These are phyloP conservation scores for Brasilioporus rufonigricans DNA, from an alignment of 768 basidiomycete genomes.

Conservation along the genomic window DNA sequence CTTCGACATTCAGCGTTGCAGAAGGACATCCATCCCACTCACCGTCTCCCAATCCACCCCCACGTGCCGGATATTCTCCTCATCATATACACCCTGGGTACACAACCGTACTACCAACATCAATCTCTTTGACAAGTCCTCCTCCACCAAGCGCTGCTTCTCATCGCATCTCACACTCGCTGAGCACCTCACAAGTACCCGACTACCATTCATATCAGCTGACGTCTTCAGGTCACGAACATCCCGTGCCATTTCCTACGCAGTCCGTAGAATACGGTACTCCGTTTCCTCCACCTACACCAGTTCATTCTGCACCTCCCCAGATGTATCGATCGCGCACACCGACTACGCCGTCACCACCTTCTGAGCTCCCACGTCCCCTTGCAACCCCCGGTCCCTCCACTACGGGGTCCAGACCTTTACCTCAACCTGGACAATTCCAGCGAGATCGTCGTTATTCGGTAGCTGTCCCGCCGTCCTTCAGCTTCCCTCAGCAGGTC, in stretches of 20 bases:
- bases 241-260: slow-evolving; percentile 20
- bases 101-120: slow-evolving; percentile 7
- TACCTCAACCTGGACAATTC: slow-evolving; percentile 31
- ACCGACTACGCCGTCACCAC: slow-evolving; percentile 24
- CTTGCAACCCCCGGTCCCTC: background rate
- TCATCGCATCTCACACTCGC: slow-evolving; percentile 27
- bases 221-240: slow-evolving; percentile 20
- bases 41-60: slow-evolving; percentile 19
- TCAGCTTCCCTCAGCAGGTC: slow-evolving; percentile 30
- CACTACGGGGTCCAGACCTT: slow-evolving; percentile 27
- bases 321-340: slow-evolving; percentile 21
- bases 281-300: slow-evolving; percentile 21
- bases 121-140: slow-evolving; percentile 3
- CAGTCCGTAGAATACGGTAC: slow-evolving; percentile 24
- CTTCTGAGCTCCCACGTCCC: slow-evolving; percentile 17
- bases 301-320: slow-evolving; percentile 24
- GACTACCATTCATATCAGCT: slow-evolving; percentile 26
- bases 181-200: slow-evolving; percentile 27
- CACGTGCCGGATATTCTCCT: slow-evolving; percentile 18
- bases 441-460: slow-evolving; percentile 33
- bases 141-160: slow-evolving; percentile 11
- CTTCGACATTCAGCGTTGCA: slow-evolving; percentile 31
- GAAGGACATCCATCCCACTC: slow-evolving; percentile 42
- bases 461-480: slow-evolving; percentile 27
- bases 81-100: slow-evolving; percentile 16